phyloP scores from a whole-genome alignment of 805 yeast species.

The Myxozyma sirexii region DNA sequence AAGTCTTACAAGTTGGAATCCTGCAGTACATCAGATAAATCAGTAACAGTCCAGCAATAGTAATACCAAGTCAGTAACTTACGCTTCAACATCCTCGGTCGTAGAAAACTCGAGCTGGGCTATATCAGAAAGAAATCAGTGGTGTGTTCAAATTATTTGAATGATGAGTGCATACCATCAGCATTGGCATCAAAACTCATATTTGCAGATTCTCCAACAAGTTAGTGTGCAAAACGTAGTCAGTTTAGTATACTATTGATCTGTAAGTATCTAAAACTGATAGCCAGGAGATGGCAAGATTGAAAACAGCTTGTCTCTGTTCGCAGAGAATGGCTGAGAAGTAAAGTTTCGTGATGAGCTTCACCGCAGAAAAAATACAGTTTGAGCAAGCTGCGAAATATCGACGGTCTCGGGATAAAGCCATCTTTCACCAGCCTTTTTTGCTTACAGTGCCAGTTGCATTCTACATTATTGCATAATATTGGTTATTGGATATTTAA shows the following conservation, averaged over 20 bases:
- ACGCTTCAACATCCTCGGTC: slow-evolving; percentile 55
- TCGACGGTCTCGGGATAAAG: not conserved
- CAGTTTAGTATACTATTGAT: too few species aligned
- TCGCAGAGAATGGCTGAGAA: not conserved
- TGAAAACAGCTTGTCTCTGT: too few species aligned
- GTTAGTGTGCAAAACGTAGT: not conserved
- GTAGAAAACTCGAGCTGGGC: slow-evolving; percentile 57
- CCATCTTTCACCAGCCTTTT: too few species aligned
- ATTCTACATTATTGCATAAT: not conserved
- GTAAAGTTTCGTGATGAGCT: slow-evolving; percentile 11
- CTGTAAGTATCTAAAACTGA: too few species aligned
- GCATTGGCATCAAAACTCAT: slow-evolving; percentile 29
- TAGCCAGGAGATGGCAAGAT: too few species aligned
- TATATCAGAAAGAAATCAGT: slow-evolving; percentile 1
- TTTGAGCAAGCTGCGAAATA: not conserved
- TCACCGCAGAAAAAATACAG: slow-evolving; percentile 1
- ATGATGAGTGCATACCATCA: slow-evolving; percentile 19
- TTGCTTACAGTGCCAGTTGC: not conserved
- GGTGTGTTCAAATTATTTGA: not conserved
- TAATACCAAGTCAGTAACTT: not conserved
- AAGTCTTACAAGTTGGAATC: slow-evolving; percentile 31
- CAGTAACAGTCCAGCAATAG: not conserved
- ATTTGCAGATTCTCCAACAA: not conserved
- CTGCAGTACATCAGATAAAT: slow-evolving; percentile 2
- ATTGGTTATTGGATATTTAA: not conserved